Base-by-base conservation (phyloP, 2,329 filamentous ascomycete genomes). In the Tolypocladium album region DNA sequence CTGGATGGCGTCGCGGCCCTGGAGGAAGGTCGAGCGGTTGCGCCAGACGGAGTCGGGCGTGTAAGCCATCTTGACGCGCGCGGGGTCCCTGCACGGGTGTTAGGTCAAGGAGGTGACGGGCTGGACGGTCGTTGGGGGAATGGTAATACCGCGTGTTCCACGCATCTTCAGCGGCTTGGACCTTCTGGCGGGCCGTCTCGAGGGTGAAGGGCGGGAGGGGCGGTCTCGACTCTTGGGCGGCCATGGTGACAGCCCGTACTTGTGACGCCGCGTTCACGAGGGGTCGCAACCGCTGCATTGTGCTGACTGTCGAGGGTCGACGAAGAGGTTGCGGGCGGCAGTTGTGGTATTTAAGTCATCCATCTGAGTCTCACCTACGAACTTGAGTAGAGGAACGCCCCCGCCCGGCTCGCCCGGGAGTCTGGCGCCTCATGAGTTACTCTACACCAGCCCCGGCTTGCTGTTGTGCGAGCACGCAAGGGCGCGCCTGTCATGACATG, bases 111-210 rank as follows among this genome's bases (percentile, higher is more conserved):
- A 47, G 22, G 76, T 65, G 15, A 31, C 2, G 6, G 24, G 7
- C 5, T 31, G 6, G 24, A 20, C 15, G 47, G 13, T 17, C 20
- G 24, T 13, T 2, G 15, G 7, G 20, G 31, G 3, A 6, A 7
- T 3, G 47, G 24, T 72, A n/a, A n/a, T n/a, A 90, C 88, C 78
- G 82, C 1, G 86, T 88, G 68, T 95, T 96, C 91, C 91, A 95
- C 3, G 87, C 78, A 70, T 90, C 83, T 70, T 96, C 91, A 0
- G 89, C 90, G 22, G 86, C 87, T 75, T 95, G 95, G 63, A 95
- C 90, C 71, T 95, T 95, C 61, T 79, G 77, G 20, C 76, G 76
- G 2, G 91, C 91, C 1, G 85, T 87, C 69, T 90, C 87, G 39
- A 75, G 75, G 3, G 85, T 93, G 71, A 92, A 95, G 0, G 90